Evolutionary conservation across 2,329 filamentous ascomycete genomes (phyloP).

Genomic region (Apiospora aurea): DNA sequence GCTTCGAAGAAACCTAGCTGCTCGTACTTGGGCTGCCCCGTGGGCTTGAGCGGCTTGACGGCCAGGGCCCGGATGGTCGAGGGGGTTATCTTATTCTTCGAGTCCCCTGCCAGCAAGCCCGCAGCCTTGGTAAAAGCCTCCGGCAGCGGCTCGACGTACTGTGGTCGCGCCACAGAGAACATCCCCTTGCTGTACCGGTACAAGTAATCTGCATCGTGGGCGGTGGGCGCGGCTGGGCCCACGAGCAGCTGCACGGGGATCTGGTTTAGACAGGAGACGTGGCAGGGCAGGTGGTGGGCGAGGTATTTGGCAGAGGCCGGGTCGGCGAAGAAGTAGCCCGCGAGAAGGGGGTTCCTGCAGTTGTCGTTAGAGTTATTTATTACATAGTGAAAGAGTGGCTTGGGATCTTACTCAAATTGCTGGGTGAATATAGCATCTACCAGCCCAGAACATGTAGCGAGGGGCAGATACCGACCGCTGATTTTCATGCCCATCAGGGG

Average conservation of each 20-base stretch:
- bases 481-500: constrained; percentile 37
- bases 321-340: constrained; percentile 60
- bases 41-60: constrained; percentile 41
- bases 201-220: constrained; percentile 36
- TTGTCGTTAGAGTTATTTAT: constrained; percentile 25
- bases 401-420: constrained; percentile 34
- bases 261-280: constrained; percentile 62
- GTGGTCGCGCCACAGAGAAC: constrained; percentile 54
- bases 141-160: constrained; percentile 43
- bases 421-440: constrained; percentile 39
- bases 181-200: constrained; percentile 50
- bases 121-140: constrained; percentile 30
- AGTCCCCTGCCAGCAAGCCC: constrained; percentile 28
- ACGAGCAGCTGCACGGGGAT: constrained; percentile 61
- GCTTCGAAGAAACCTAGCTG: constrained; percentile 57
- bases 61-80: constrained; percentile 29
- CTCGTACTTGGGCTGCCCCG: constrained; percentile 43
- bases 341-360: constrained; percentile 44
- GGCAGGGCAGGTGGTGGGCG: constrained; percentile 59
- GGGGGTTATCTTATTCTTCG: constrained; percentile 29
- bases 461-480: constrained; percentile 37
- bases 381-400: no score
- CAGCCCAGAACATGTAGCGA: constrained; percentile 37
- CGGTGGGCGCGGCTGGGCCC: constrained; percentile 45
- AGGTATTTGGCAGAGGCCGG: constrained; percentile 63